phyloP scores from a whole-genome alignment of 2,329 filamentous ascomycete species.

The Fusarium protoensiforme region DNA sequence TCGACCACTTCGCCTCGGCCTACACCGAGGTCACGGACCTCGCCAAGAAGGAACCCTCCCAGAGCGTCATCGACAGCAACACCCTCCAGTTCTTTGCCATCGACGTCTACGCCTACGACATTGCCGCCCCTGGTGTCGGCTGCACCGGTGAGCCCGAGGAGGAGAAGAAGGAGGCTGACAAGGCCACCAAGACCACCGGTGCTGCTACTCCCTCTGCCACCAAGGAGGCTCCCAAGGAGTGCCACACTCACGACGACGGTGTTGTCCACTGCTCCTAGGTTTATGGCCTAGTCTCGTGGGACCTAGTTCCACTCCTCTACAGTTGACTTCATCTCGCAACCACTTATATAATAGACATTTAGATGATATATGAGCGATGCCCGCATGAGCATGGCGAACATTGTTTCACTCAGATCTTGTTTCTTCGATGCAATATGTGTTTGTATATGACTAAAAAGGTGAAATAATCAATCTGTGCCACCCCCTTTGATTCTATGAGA shows the following conservation, averaged over 20 bases:
- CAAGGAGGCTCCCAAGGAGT: slow-evolving; percentile 46
- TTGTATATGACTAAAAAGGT: neutral
- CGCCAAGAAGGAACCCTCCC: slow-evolving; percentile 58
- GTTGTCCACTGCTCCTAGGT: slow-evolving; percentile 48
- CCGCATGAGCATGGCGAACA: neutral
- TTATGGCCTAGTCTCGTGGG: neutral
- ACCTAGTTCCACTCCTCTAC: neutral
- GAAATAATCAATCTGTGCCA: neutral
- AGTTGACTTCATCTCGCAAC: neutral
- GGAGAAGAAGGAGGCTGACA: slow-evolving; percentile 12
- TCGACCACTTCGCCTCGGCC: slow-evolving; percentile 72
- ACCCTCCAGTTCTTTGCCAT: slow-evolving; percentile 76
- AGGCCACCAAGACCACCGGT: neutral
- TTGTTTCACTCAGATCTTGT: neutral
- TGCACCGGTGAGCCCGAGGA: slow-evolving; percentile 61
- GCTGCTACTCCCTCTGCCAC: neutral
- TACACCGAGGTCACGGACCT: slow-evolving; percentile 66
- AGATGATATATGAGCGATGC: slow-evolving; percentile 1
- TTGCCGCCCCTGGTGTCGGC: slow-evolving; percentile 71
- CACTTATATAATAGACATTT: neutral
- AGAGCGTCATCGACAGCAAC: slow-evolving; percentile 67
- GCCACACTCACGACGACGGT: slow-evolving; percentile 56
- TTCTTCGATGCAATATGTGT: neutral
- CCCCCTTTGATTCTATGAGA: neutral
- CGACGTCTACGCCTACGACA: slow-evolving; percentile 73